Conservation (phyloP, 2,329 filamentous ascomycete species). For the Diaporthe vexans region DNA sequence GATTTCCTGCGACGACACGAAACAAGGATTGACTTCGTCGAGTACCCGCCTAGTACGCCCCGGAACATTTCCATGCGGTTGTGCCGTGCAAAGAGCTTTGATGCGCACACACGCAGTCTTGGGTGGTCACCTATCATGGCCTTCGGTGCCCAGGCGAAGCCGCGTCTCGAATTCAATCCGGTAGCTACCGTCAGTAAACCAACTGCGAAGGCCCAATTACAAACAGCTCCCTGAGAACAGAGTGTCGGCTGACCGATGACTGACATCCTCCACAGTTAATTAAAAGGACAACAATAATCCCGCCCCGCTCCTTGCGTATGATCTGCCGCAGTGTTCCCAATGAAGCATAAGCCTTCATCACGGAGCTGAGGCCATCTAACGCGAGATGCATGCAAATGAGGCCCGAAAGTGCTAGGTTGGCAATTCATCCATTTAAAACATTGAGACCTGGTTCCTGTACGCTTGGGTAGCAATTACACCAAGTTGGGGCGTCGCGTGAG, state of each 20-base stretch:
- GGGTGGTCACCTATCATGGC: no score
- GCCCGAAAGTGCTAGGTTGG: neutral
- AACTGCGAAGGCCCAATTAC: neutral
- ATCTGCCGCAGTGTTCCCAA: conserved; percentile 8
- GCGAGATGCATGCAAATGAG: conserved; percentile 11
- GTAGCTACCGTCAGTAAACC: neutral
- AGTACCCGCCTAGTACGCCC: neutral
- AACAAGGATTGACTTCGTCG: neutral
- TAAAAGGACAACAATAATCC: neutral
- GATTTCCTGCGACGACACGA: neutral
- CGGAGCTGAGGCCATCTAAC: conserved; percentile 1
- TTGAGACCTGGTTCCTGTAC: neutral
- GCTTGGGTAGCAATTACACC: neutral
- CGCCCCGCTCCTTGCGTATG: neutral
- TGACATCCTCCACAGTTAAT: neutral
- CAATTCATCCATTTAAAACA: neutral
- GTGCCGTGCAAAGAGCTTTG: no score
- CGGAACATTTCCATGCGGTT: neutral
- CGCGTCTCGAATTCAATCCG: no score
- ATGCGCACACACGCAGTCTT: no score
- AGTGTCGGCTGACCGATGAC: conserved; percentile 2
- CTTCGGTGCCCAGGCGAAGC: no score
- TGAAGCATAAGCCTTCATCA: neutral
- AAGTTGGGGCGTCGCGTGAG: neutral
- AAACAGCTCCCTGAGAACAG: neutral